These are phyloP conservation scores for Brettanomyces sp. DNA, from an alignment of 805 yeast genomes.

Conservation along the genomic window DNA sequence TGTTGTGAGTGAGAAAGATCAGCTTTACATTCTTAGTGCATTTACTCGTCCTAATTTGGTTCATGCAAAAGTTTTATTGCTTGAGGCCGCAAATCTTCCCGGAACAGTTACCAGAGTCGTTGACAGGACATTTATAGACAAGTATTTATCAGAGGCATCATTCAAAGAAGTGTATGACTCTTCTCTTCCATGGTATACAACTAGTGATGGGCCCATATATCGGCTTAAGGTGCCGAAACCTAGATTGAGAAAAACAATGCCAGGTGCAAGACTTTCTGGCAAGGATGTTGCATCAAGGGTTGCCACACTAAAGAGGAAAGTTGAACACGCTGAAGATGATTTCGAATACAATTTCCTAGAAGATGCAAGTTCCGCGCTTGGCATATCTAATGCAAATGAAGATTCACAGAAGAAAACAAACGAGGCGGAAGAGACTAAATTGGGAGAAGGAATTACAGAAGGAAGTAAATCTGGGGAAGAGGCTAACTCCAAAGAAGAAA, in stretches of 20 bases:
- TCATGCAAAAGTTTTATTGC: constrained; percentile 18
- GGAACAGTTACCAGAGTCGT: constrained; percentile 9
- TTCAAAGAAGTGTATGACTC: constrained; percentile 14
- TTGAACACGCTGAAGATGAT: constrained; percentile 16
- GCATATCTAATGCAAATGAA: background rate
- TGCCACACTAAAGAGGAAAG: constrained; percentile 12
- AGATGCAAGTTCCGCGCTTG: background rate
- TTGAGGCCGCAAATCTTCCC: constrained; percentile 20
- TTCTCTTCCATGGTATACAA: constrained; percentile 24
- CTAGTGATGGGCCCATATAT: constrained; percentile 11
- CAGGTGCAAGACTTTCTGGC: constrained; percentile 6
- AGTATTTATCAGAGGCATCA: background rate
- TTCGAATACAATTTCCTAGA: constrained; percentile 20
- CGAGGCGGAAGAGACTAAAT: too few relatives aligned
- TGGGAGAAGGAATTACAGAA: background rate
- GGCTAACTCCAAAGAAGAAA: background rate
- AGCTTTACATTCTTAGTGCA: constrained; percentile 21
- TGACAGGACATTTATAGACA: constrained; percentile 6
- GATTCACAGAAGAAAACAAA: background rate
- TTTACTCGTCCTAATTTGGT: constrained; percentile 16
- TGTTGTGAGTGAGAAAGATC: constrained; percentile 15
- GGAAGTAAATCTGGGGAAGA: background rate
- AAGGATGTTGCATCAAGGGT: constrained; percentile 11
- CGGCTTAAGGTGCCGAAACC: constrained; percentile 11
- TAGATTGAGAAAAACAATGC: constrained; percentile 6